Evolutionary conservation across 768 basidiomycete genomes (phyloP).

Genomic region (Suillus sp.): DNA sequence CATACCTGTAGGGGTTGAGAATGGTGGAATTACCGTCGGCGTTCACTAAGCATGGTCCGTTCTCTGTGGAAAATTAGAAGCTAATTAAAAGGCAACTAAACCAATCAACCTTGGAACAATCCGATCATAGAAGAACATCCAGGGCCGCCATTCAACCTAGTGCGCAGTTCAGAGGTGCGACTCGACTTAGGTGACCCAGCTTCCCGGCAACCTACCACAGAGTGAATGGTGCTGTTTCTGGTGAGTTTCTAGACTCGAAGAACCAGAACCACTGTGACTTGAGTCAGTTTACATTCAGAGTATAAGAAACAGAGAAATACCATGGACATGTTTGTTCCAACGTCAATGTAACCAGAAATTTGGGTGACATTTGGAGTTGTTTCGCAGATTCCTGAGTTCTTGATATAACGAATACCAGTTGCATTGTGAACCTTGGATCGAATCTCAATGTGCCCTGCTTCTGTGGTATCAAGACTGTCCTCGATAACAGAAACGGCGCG

Average conservation of each 20-base stretch:
- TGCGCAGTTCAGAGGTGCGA: background rate
- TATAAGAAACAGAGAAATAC: conserved; percentile 32
- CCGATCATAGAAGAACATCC: conserved; percentile 68
- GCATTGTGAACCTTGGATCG: conserved; percentile 27
- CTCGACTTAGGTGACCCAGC: background rate
- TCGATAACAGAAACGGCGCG: conserved; percentile 5
- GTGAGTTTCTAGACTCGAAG: conserved; percentile 61
- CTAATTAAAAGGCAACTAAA: background rate
- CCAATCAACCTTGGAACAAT: conserved; percentile 56
- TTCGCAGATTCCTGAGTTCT: conserved; percentile 65
- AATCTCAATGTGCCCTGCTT: conserved; percentile 10
- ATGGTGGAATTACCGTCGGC: conserved; percentile 51
- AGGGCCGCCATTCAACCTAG: conserved; percentile 61
- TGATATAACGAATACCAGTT: conserved; percentile 47
- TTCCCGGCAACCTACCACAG: conserved; percentile 50
- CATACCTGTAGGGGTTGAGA: conserved; percentile 64
- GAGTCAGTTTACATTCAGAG: background rate
- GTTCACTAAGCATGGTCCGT: conserved; percentile 66
- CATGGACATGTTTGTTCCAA: conserved; percentile 61
- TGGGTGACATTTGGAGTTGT: conserved; percentile 65
- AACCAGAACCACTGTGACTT: conserved; percentile 73
- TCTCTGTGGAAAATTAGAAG: conserved; percentile 40
- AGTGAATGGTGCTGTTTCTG: conserved; percentile 66
- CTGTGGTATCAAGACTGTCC: background rate
- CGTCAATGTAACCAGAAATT: conserved; percentile 62